A percentile compares a stretch with the other conserved stretches of the same genome.
These are phyloP conservation scores for Lyophyllum decastes DNA, from an alignment of 768 basidiomycete species.

Conservation along the genomic window DNA sequence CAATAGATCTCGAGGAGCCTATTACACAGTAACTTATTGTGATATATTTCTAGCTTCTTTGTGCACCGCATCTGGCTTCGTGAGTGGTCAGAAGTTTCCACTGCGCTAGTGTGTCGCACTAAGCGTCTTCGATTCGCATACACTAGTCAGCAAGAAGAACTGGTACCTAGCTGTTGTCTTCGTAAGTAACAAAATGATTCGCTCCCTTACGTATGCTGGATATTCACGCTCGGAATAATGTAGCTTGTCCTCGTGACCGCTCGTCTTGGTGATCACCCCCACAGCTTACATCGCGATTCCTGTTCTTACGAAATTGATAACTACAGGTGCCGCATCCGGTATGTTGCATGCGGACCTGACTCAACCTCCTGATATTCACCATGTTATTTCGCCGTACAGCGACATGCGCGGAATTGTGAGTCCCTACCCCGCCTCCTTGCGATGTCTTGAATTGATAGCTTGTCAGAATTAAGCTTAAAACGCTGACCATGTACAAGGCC, in stretches of 20 bases:
- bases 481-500: slow-evolving; percentile 22
- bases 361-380: background rate
- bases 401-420: background rate
- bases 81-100: slow-evolving; percentile 22
- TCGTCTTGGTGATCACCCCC: background rate
- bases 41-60: slow-evolving; percentile 19
- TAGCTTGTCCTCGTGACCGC: background rate
- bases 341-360: background rate
- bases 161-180: background rate
- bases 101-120: slow-evolving; percentile 12
- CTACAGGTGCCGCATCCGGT: background rate
- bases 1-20: background rate
- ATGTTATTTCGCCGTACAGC: background rate
- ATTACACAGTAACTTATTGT: slow-evolving; percentile 5
- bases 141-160: background rate
- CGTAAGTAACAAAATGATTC: background rate
- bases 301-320: background rate
- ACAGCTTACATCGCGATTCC: background rate
- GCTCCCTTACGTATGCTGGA: background rate
- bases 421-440: background rate
- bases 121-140: background rate
- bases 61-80: slow-evolving; percentile 26
- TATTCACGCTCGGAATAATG: background rate
- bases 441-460: background rate
- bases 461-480: background rate